Evolutionary conservation across 2,329 filamentous ascomycete species (phyloP).

Genomic region (Ilyonectria destructans): DNA sequence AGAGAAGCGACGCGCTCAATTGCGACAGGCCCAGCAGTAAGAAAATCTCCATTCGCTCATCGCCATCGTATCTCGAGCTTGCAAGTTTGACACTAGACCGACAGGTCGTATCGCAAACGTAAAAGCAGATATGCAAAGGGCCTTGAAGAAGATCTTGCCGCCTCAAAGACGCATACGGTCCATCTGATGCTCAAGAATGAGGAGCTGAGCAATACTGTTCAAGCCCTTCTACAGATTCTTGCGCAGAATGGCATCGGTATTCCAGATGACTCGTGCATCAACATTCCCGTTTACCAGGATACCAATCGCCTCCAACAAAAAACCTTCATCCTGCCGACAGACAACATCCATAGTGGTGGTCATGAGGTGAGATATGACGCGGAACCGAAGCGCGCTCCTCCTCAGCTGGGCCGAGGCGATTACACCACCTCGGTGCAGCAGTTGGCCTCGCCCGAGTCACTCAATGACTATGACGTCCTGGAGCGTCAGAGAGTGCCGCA

Average conservation of each 20-base stretch:
- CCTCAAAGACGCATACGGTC: slow-evolving; percentile 22
- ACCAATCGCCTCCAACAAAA: neutral
- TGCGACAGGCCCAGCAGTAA: slow-evolving; percentile 39
- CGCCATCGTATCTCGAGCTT: neutral
- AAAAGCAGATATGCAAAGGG: slow-evolving; percentile 35
- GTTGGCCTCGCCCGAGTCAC: neutral
- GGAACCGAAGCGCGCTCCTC: neutral
- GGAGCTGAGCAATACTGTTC: slow-evolving; percentile 28
- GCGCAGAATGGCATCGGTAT: slow-evolving; percentile 15
- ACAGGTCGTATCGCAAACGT: slow-evolving; percentile 35
- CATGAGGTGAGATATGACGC: neutral
- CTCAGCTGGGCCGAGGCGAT: neutral
- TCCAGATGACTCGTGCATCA: slow-evolving; percentile 4
- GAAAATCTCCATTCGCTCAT: neutral
- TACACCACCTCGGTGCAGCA: neutral
- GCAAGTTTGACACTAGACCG: neutral
- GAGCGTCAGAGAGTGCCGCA: neutral
- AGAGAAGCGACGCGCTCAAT: slow-evolving; percentile 36
- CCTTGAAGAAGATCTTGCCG: slow-evolving; percentile 33
- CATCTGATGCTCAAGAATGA: slow-evolving; percentile 17
- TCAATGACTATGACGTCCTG: neutral
- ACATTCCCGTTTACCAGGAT: neutral
- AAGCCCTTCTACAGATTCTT: neutral
- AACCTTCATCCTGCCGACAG: neutral
- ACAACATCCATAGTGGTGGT: neutral